Evolutionary conservation across 1,284 basidiomycete genomes (phyloP).

Genomic region (Irpex lacteus): DNA sequence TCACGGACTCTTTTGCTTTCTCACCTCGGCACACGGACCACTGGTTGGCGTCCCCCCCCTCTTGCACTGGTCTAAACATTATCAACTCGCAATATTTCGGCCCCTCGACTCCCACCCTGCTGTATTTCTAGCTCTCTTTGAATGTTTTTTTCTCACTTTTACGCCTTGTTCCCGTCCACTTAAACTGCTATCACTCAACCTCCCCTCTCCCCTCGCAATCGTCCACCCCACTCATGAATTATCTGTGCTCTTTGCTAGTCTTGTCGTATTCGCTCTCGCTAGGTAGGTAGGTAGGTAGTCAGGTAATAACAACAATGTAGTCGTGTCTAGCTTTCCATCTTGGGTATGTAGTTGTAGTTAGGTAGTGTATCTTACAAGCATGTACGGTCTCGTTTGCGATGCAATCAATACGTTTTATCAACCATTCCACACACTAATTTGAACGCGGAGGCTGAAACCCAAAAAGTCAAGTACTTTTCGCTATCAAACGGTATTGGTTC

Average conservation of each 20-base stretch:
- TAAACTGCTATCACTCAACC: neutral
- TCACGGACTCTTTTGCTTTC: neutral
- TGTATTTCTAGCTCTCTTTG: neutral
- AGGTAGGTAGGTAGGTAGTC: neutral
- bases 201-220: no score
- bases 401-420: neutral
- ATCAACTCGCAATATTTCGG: constrained; percentile 1
- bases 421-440: no score
- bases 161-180: neutral
- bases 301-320: neutral
- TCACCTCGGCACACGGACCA: neutral
- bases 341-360: neutral
- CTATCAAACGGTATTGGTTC: no score
- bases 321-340: neutral
- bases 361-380: neutral
- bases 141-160: neutral
- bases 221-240: neutral
- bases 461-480: no score
- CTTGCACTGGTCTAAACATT: neutral
- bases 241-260: neutral
- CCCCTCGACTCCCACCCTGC: neutral
- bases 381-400: neutral
- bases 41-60: no score
- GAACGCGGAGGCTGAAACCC: no score
- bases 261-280: neutral